These are phyloP conservation scores for Uncinocarpus reesii DNA, from an alignment of 2,329 filamentous ascomycete species.

Conservation along the genomic window DNA sequence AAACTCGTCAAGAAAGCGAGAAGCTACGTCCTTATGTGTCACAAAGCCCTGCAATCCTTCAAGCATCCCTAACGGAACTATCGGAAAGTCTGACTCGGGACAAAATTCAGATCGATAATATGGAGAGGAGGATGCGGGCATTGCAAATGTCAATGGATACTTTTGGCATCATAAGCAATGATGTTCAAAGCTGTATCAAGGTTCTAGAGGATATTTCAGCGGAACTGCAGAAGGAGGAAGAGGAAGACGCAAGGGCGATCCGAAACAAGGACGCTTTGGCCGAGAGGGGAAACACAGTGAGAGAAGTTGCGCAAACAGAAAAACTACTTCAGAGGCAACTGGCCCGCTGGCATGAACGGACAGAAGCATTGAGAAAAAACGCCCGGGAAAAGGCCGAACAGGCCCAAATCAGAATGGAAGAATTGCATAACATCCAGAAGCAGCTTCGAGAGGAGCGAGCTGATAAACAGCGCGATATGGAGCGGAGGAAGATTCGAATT, in stretches of 20 bases:
- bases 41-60: constrained; percentile 74
- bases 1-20: constrained; percentile 69
- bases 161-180: constrained; percentile 70
- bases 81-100: constrained; percentile 67
- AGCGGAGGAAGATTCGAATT: constrained; percentile 81
- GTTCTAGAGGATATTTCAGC: constrained; percentile 74
- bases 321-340: constrained; percentile 73
- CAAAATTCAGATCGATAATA: constrained; percentile 71
- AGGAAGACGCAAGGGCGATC: constrained; percentile 69
- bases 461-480: constrained; percentile 84
- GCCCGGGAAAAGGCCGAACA: constrained; percentile 70
- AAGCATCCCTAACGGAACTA: constrained; percentile 70
- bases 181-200: constrained; percentile 80
- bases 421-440: constrained; percentile 68
- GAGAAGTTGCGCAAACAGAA: constrained; percentile 84
- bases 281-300: constrained; percentile 77
- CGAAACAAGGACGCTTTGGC: constrained; percentile 78
- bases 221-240: constrained; percentile 85
- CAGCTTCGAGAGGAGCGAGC: constrained; percentile 72
- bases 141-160: constrained; percentile 87
- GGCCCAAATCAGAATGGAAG: constrained; percentile 82
- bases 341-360: constrained; percentile 74
- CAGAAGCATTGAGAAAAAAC: constrained; percentile 69
- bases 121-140: constrained; percentile 79
- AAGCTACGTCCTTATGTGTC: constrained; percentile 88